Conservation (phyloP, 1,284 basidiomycete genomes). For the Sporisorium sorghi region DNA sequence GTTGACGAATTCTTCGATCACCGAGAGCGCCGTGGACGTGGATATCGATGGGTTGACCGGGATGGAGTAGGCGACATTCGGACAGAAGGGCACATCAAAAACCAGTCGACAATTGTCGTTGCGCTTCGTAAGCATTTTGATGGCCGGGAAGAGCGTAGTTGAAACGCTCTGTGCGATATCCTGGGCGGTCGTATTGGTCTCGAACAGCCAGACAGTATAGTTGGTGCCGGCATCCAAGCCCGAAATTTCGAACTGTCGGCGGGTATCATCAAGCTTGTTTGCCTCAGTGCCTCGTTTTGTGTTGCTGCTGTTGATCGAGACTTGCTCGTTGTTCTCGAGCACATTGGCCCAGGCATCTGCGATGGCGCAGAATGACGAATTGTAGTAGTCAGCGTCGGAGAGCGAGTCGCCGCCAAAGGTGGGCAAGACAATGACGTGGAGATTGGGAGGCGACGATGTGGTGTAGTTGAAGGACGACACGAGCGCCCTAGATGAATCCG, state of each 20-base stretch:
- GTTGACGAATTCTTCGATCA: conserved; percentile 64
- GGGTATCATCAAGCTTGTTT: conserved; percentile 36
- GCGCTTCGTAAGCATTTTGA: conserved; percentile 68
- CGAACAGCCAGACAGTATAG: conserved; percentile 70
- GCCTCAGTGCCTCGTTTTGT: conserved; percentile 52
- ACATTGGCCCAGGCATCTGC: conserved; percentile 44
- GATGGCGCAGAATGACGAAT: conserved; percentile 68
- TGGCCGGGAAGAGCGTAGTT: conserved; percentile 54
- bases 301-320: conserved; percentile 53
- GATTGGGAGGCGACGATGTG: conserved; percentile 45
- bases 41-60: conserved; percentile 65
- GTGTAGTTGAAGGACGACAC: conserved; percentile 67
- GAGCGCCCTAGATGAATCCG: conserved; percentile 64
- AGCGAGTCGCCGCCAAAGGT: conserved; percentile 53
- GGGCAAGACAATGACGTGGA: conserved; percentile 61
- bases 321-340: conserved; percentile 11
- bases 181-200: conserved; percentile 49
- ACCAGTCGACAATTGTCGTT: conserved; percentile 68
- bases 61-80: conserved; percentile 70
- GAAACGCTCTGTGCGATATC: conserved; percentile 23
- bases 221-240: conserved; percentile 64
- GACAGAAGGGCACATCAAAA: conserved; percentile 69
- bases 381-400: conserved; percentile 58
- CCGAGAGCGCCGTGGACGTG: conserved; percentile 58
- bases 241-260: conserved; percentile 54